Evolutionary conservation across 31 red algal genomes (phyloP).

Genomic region (Pterothamnion heteromorphum): DNA sequence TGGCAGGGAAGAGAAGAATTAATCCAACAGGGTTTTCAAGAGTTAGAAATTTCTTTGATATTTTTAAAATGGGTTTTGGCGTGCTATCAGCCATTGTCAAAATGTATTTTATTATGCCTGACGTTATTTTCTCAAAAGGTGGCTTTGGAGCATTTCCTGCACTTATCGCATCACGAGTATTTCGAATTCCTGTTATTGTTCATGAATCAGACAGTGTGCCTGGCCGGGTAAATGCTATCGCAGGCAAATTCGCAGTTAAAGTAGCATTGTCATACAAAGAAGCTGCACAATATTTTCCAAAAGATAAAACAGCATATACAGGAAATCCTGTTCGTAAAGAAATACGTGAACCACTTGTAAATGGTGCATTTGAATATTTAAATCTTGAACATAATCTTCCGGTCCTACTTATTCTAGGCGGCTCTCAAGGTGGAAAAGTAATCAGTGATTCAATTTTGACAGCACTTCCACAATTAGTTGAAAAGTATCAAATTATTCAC

Average conservation of each 20-base stretch:
- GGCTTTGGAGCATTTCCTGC: neutral
- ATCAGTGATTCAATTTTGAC: neutral
- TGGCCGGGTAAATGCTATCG: neutral
- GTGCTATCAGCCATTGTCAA: neutral
- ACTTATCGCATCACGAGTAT: neutral
- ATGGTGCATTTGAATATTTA: constrained; percentile 8
- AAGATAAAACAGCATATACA: neutral
- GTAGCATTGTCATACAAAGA: neutral
- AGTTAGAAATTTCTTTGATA: constrained; percentile 14
- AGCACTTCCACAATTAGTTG: neutral
- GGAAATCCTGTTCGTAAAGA: constrained; percentile 11
- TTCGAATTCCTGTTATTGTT: neutral
- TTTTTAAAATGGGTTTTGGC: neutral
- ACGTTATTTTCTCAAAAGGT: neutral
- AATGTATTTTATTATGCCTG: neutral
- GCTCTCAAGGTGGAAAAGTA: neutral
- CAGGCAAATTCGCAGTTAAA: neutral
- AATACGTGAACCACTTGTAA: neutral
- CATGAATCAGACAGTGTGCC: neutral
- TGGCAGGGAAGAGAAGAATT: neutral
- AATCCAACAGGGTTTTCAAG: neutral
- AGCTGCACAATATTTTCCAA: neutral
- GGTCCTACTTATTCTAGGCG: neutral
- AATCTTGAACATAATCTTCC: neutral
- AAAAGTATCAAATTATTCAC: constrained; percentile 4